Base-by-base conservation (phyloP, 179 eudicot genomes). In the Drosera spatulata region DNA sequence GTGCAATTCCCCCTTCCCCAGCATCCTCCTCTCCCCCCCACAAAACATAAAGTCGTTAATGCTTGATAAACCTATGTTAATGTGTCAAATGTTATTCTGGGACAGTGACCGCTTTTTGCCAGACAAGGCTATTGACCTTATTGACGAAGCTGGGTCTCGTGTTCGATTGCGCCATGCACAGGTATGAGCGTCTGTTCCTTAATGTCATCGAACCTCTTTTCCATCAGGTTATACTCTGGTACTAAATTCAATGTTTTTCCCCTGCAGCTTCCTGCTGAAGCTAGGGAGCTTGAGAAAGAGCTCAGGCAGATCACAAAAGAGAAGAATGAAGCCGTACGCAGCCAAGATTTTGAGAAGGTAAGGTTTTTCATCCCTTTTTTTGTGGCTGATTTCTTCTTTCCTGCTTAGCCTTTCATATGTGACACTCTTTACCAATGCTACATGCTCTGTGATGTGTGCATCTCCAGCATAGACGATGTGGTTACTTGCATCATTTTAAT, bases 101-200 rank as follows among this genome's bases (percentile, higher is more conserved):
- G 64, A 60, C 82, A 89, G 99, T 76, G 99, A 94, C 55, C 88
- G 99, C 2, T 94, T 90, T 66, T 74, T 94, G 69, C 97, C 99
- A 47, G 99, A 94, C 77, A 94, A 94, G 77, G 97, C 99, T 37
- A 94, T 94, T 65, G 97, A 90, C 75, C 88, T 94, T 64, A 71
- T 94, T 72, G 97, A 94, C 60, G 97, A 94, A 68, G 97, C 99
- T 77, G 99, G 99, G 71, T 90, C 99, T 64, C 84, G 91, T 40
- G 97, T 94, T 66, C 76, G 91, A 41, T 81, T 94, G 82, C 84
- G 83, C 58, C 91, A 87, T 79, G 88, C 95, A 0, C 82, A 84
- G 86, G 96, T 86, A 62, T 39, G 33, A 22, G 33, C 33, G 53
- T 22, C 43, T 12, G 9, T 56, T 40, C 53, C 13, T 58, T 54